Evolutionary conservation across 768 basidiomycete species (phyloP), one percentile per base, ranked within the genome.

Genomic region (Phaffia tasmanica): DNA sequence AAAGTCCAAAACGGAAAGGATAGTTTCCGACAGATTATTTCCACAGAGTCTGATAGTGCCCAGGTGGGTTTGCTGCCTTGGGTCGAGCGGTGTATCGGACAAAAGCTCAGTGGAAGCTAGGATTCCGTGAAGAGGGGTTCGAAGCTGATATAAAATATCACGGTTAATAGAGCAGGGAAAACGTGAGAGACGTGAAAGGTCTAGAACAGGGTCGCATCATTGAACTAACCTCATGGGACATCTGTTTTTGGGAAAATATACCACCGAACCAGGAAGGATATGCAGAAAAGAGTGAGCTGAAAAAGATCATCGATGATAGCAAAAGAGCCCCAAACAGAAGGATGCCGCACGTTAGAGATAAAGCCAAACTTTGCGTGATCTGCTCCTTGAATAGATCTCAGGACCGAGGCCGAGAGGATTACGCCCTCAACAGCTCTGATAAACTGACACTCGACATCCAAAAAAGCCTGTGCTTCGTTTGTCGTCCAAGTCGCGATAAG

Each of bases 1-100:
- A 73, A 93, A 97, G 74, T 95, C 92, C 25, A 97, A 79, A 8
- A 97, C 92, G 71, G 95, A 92, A 73, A 94, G 93, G 58, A 97
- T 90, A 0, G 92, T 94, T 78, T 94, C 92, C 51, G 91, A 87
- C 0, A 97, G 81, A 1, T 89, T 90, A 21, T 87, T 92, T 21
- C 90, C 91, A 73, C 92, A 94, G 8, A 89, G 89, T 74, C 91
- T 87, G 1, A 94, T 88, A 0, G 92, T 94, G 73, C 89, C 86
- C 60, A 97, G 78, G 78, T 91, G 93, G 0, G 90, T 89, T 19
- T 79, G 74, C 75, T 97, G 92, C 16, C 85, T 84, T 57, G 87
- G 84, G 72, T 84, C 86, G 46, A 97, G 78, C 18, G 81, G 73
- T 16, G 87, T 93, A 55, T 94, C 91, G 58, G 82, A 81, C 25